Conservation (phyloP, 1,139 yeast species). For the Dujonia santamariae region DNA sequence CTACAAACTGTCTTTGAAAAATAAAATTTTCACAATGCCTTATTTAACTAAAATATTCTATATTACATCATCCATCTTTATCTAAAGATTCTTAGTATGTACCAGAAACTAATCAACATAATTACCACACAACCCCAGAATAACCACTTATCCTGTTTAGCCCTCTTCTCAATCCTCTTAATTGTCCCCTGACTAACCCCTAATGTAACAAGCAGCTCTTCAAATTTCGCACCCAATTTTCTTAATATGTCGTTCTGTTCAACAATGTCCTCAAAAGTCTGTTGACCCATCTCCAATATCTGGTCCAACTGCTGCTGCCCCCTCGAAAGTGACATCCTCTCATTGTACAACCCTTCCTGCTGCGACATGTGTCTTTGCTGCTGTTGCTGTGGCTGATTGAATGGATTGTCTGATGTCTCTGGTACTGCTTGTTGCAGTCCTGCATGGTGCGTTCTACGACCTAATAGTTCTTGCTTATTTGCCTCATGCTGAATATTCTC, state of each 20-base stretch:
- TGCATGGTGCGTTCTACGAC: constrained; percentile 38
- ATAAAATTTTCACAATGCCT: too few relatives aligned
- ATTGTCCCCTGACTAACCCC: constrained; percentile 90
- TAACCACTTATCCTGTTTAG: constrained; percentile 85
- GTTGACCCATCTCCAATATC: constrained; percentile 84
- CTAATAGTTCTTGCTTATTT: constrained; percentile 59
- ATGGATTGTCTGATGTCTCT: constrained; percentile 59
- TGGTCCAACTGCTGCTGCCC: constrained; percentile 85
- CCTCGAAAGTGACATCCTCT: constrained; percentile 59
- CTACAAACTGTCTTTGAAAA: too few relatives aligned
- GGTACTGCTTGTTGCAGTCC: constrained; percentile 13
- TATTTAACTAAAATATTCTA: too few relatives aligned
- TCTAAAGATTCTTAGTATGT: constrained; percentile 64
- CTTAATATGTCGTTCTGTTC: constrained; percentile 77
- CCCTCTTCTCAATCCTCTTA: constrained; percentile 73
- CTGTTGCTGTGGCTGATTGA: constrained; percentile 25
- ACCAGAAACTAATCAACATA: constrained; percentile 67
- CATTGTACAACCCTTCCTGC: constrained; percentile 68
- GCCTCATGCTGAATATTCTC: constrained; percentile 56
- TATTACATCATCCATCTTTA: too few relatives aligned
- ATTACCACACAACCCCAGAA: constrained; percentile 74
- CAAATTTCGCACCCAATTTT: constrained; percentile 61
- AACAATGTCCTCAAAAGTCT: constrained; percentile 80
- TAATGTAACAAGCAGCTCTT: constrained; percentile 68
- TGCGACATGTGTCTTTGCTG: constrained; percentile 37